Percentiles rank a stretch among this genome's conserved stretches.
Evolutionary conservation across 495 filamentous ascomycete genomes (phyloP).

Genomic region (Daldinia concentrica): DNA sequence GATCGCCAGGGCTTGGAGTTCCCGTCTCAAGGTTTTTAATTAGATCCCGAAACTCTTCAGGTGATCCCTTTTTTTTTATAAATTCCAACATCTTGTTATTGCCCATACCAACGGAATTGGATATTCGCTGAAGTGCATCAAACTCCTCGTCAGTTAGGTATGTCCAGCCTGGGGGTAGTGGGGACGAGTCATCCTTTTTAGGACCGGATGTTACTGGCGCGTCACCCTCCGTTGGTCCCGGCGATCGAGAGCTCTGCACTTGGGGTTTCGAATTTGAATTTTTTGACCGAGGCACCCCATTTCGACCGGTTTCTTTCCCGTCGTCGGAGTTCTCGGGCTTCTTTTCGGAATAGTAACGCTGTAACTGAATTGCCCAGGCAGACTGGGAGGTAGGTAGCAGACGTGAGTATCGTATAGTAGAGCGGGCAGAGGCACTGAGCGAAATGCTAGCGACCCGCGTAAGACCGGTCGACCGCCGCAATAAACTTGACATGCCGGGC

Average conservation of each 20-base stretch:
- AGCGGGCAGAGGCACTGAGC: constrained; percentile 56
- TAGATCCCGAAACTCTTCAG: constrained; percentile 44
- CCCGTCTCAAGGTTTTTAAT: constrained; percentile 64
- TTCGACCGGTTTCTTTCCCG: not conserved
- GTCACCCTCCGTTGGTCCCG: constrained; percentile 37
- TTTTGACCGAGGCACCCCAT: constrained; percentile 19
- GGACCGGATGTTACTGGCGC: constrained; percentile 1
- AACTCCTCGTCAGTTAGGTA: constrained; percentile 46
- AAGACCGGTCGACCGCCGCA: constrained; percentile 72
- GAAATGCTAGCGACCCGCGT: constrained; percentile 68
- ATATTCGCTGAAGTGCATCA: constrained; percentile 6
- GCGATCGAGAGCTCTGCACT: constrained; percentile 39
- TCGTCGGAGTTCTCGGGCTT: constrained; percentile 42
- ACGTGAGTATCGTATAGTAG: constrained; percentile 51
- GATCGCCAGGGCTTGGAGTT: constrained; percentile 70
- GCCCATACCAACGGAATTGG: not conserved
- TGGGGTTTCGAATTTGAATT: constrained; percentile 24
- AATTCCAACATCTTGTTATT: constrained; percentile 16
- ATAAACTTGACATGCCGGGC: constrained; percentile 70
- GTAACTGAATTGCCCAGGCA: constrained; percentile 57
- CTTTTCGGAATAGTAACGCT: constrained; percentile 67
- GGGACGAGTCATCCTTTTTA: constrained; percentile 5
- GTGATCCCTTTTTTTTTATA: constrained; percentile 42
- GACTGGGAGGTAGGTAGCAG: constrained; percentile 54
- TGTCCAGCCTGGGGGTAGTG: constrained; percentile 51